Base-by-base conservation (phyloP, 768 basidiomycete species). In the Hirschioporus abietinus region DNA sequence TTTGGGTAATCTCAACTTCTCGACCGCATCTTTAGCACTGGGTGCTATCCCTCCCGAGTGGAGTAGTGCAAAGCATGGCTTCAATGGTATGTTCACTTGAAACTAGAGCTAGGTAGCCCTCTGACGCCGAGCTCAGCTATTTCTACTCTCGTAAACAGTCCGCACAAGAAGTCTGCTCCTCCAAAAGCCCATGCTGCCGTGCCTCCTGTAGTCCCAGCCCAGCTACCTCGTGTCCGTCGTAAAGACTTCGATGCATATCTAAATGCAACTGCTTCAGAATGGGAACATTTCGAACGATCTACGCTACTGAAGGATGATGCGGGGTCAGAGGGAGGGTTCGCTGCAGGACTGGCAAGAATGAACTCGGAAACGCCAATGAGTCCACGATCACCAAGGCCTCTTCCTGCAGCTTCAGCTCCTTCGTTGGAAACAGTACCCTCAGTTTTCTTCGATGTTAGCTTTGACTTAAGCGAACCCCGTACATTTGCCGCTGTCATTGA, bases 141-240 rank as follows among this genome's bases (percentile, higher is more conserved):
- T 69, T 96, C 95, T 9, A 95, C 93, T 20, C 92, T 97, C 27
- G 84, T 97, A 64, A 95, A 95, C 72, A 95, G 91, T 72, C 96
- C 96, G 0, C 88, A 90, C 72, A 91, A 89, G 77, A 84, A 82
- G 36, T 89, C 91, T 62, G 89, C 91, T 7, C 94, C 96, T 15
- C 91, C 96, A 34, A 93, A 96, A 74, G 87, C 94, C 0, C 92
- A 96, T 70, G 91, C 94, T 0, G 77, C 88, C 0, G 79, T 98
- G 20, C 90, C 92, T 1, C 76, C 89, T 35, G 87, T 88, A 1
- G 84, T 84, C 1, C 86, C 89, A 7, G 89, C 90, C 0, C 87
- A 89, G 66, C 84, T 96, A 8, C 91, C 92, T 34, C 90, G 92
- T 65, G 90, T 95, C 9, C 84, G 86, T 62, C 83, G 90, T 66